Conservation (phyloP, 495 filamentous ascomycete genomes). For the Lepraria neglecta region DNA sequence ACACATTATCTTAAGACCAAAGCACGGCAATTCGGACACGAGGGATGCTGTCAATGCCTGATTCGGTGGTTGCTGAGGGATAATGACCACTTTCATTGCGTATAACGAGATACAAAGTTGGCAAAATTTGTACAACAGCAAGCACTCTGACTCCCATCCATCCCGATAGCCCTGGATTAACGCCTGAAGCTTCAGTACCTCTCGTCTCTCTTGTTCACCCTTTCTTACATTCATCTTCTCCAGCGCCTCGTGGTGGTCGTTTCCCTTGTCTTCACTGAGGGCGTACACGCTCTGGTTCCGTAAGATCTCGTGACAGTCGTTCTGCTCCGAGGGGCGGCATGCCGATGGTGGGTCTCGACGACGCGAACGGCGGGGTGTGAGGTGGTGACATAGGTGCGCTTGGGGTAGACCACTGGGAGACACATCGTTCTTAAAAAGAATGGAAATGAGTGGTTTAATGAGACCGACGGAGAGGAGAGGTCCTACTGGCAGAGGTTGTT, state of each 20-base stretch:
- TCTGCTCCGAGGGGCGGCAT: constrained; percentile 8
- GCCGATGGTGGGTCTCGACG: constrained; percentile 21
- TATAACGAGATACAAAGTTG: too few species aligned
- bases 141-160: too few species aligned
- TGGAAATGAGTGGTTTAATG: neutral
- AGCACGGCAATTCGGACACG: too few species aligned
- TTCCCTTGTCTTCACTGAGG: constrained; percentile 53
- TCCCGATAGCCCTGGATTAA: neutral
- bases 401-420: constrained; percentile 11
- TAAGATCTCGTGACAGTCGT: constrained; percentile 16
- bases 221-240: constrained; percentile 41
- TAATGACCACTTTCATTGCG: too few species aligned
- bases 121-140: too few species aligned
- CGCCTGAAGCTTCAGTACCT: neutral
- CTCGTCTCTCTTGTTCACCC: neutral
- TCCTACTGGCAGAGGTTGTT: too few species aligned
- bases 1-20: too few species aligned
- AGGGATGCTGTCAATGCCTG: too few species aligned
- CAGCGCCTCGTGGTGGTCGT: constrained; percentile 28
- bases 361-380: constrained; percentile 21
- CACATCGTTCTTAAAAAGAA: constrained; percentile 14
- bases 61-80: too few species aligned
- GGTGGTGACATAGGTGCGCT: constrained; percentile 9
- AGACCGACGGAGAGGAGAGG: neutral
- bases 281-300: constrained; percentile 24